Evolutionary conservation across 2,329 filamentous ascomycete species (phyloP), one percentile per base, ranked within the genome.

Genomic region (Fusarium gaditjirri): DNA sequence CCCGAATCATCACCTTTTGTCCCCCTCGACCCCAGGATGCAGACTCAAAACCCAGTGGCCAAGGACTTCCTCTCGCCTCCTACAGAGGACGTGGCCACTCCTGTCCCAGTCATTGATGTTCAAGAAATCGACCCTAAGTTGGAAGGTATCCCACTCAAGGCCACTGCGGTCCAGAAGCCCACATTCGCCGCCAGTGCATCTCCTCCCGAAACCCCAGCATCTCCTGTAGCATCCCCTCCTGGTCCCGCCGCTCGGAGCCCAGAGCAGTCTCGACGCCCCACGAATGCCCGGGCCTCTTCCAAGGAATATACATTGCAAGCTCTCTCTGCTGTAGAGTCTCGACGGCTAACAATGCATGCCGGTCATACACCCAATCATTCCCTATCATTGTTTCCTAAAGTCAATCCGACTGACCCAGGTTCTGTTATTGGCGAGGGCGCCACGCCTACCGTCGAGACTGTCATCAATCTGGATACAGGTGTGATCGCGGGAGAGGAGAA

Each of bases 331-430:
- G 82, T 84, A 10, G 88, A 86, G 73, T 82, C 83, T 46, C 82
- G 81, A 53, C 84, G 89, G 47, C 84, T 90, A 43, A 89, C 85
- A 1, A 88, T 91, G 85, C 86, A 91, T 77, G 89, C 89, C 25
- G 89, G 89, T 2, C 89, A 91, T 78, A 91, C 89, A 4, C 89
- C 89, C 11, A 90, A 85, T 55, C 88, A 90, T 76, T 89, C 88
- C 2, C 80, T 89, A 16, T 89, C 88, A 8, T 78, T 85, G 5
- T 79, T 89, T 21, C 82, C 83, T 10, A 86, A 85, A 14, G 80
- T 83, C 49, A 80, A 81, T 13, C 83, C 83, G 17, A 85, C 85
- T 5, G 82, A 79, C 16, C 68, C 76, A 31, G 75, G 72, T 58
- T 77, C 78, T 17, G 68, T 77, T 14, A 61, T 72, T 14, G 77